Evolutionary conservation across 163 green algal genomes (phyloP).

Genomic region (Chlorella variabilis): DNA sequence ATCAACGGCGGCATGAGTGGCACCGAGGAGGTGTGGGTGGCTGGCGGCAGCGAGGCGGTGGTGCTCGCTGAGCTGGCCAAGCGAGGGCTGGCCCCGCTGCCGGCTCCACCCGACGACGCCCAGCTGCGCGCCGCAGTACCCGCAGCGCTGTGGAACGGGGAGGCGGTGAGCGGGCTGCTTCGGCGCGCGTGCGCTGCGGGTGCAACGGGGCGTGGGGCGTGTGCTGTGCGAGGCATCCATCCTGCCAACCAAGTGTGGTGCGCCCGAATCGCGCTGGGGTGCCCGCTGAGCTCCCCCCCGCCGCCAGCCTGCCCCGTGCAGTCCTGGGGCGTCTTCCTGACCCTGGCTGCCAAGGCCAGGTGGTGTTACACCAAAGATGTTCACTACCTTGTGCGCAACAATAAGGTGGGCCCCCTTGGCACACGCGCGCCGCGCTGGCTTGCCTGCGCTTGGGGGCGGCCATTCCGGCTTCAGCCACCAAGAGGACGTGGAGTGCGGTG

Average conservation of each 20-base stretch:
- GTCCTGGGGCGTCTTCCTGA: slow-evolving; percentile 91
- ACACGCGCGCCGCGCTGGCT: too few relatives aligned
- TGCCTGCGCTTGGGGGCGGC: background rate
- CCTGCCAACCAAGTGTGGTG: too few relatives aligned
- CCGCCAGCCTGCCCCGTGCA: too few relatives aligned
- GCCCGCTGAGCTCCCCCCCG: too few relatives aligned
- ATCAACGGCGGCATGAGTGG: background rate
- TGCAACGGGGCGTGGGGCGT: too few relatives aligned
- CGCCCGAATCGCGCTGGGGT: too few relatives aligned
- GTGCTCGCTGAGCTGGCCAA: slow-evolving; percentile 34
- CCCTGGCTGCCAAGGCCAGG: slow-evolving; percentile 96
- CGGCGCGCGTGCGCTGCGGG: too few relatives aligned
- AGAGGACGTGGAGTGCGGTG: too few relatives aligned
- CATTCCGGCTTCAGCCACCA: too few relatives aligned
- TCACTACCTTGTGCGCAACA: slow-evolving; percentile 76
- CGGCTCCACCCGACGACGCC: background rate
- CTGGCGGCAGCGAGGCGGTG: background rate
- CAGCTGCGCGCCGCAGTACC: slow-evolving; percentile 26
- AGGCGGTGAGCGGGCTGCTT: too few relatives aligned
- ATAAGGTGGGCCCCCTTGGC: background rate
- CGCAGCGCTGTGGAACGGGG: slow-evolving; percentile 14
- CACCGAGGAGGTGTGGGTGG: background rate
- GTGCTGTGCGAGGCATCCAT: too few relatives aligned
- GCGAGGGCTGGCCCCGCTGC: slow-evolving; percentile 28
- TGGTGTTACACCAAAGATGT: slow-evolving; percentile 91